Base-by-base conservation (phyloP, 78 protist species). In the Dictyostelium intermedium region DNA sequence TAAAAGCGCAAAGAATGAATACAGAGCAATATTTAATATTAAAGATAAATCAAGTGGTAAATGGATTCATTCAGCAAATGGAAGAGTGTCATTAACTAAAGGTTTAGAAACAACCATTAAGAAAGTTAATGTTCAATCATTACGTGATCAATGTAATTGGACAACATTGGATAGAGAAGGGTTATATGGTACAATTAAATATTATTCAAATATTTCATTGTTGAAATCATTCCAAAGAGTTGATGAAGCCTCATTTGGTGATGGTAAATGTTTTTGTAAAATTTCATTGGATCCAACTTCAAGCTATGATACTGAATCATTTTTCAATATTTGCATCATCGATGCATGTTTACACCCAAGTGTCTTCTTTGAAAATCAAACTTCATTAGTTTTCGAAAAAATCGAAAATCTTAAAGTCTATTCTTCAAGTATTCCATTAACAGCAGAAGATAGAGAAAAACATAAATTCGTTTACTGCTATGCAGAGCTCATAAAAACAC, bases 251-350 rank as follows among this genome's bases (percentile, higher is more conserved):
- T 76, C 53, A 14, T 47, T 10, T 39, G 84, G 70, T 35, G 5
- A 41, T 9, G 25, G 37, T 13, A 73, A 41, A 8, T 86, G 73
- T 1, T 39, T 86, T 13, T 25, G 25, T 3, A 80, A 80, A 47
- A 50, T 79, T 20, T 41, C 63, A 27, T 35, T 47, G 10, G 50
- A 27, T 8, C 41, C 63, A 45, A 14, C 23, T 70, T 32, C 39
- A 25, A 70, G 39, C 2, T 32, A 70, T 70, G 78, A 70, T 32
- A 63, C 0, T 3, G 79, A 72, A 6, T 32, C 37, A 32, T 78
- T 87, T 72, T 78, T 87, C 0, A 78, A 87, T 63, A 34, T 78
- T 32, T 61, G 61, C n/a, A 78, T 78, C 20, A 11, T 87, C 1
- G 92, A 87, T 78, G 2, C 77, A 37, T 72, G 79, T 34, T 27